Evolutionary conservation across 2,329 filamentous ascomycete genomes (phyloP).

Genomic region (Plectosphaerella sp.): DNA sequence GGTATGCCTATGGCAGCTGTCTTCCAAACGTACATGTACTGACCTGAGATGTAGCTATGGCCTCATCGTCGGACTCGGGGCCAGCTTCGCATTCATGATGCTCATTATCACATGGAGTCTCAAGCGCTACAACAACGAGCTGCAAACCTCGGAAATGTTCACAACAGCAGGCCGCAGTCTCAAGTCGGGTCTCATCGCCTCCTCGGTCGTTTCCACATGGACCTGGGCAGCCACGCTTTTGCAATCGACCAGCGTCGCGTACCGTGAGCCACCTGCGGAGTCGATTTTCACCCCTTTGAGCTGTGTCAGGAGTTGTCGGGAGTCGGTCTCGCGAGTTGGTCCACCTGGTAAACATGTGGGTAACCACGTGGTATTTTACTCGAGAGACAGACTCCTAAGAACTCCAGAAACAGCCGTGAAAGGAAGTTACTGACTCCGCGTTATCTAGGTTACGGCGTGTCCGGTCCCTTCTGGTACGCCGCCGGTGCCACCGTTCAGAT

Average conservation of each 20-base stretch:
- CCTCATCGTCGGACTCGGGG: slow-evolving; percentile 10
- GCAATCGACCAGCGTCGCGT: slow-evolving; percentile 77
- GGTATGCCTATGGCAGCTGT: background rate
- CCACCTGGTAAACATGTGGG: too few species aligned
- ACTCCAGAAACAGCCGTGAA: too few species aligned
- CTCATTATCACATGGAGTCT: slow-evolving; percentile 66
- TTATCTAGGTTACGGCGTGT: slow-evolving; percentile 64
- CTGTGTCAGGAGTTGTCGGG: too few species aligned
- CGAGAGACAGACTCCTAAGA: too few species aligned
- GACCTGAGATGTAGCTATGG: slow-evolving; percentile 8
- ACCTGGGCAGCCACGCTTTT: slow-evolving; percentile 85
- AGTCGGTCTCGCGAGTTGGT: too few species aligned
- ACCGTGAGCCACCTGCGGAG: too few species aligned
- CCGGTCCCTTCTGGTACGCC: slow-evolving; percentile 57
- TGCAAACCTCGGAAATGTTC: slow-evolving; percentile 92
- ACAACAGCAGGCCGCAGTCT: slow-evolving; percentile 83
- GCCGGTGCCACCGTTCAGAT: slow-evolving; percentile 80
- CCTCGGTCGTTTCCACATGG: slow-evolving; percentile 90
- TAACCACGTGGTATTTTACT: too few species aligned
- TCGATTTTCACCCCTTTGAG: too few species aligned
- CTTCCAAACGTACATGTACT: background rate
- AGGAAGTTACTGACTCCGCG: too few species aligned
- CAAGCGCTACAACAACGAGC: slow-evolving; percentile 58
- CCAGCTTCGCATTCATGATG: slow-evolving; percentile 14
- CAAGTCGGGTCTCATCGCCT: slow-evolving; percentile 82